Evolutionary conservation across 352 stramenopile species (phyloP).

Genomic region (Pythium rishiriense): DNA sequence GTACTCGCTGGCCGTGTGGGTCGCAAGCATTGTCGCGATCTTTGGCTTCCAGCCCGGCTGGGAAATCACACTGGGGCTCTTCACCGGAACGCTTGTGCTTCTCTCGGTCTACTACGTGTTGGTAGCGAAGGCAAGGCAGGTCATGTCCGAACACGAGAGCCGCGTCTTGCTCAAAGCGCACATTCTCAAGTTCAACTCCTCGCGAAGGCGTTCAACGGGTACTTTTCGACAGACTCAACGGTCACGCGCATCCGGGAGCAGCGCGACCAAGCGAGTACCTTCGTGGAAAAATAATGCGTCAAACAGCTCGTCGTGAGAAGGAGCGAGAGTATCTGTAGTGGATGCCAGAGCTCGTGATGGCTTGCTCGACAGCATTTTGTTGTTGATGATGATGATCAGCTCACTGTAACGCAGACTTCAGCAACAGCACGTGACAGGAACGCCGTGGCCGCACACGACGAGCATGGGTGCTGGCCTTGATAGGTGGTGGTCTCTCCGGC

Average conservation of each 20-base stretch:
- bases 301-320: neutral
- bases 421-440: conserved; percentile 25
- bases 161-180: conserved; percentile 19
- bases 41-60: conserved; percentile 22
- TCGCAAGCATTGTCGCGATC: conserved; percentile 22
- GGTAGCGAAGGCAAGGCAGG: conserved; percentile 16
- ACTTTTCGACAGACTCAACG: neutral
- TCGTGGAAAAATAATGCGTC: neutral
- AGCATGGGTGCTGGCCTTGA: conserved; percentile 47
- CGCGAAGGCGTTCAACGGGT: neutral
- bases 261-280: neutral
- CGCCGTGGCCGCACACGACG: conserved; percentile 37
- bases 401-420: conserved; percentile 20
- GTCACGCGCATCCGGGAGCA: neutral
- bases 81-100: neutral
- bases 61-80: conserved; percentile 11
- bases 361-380: too few relatives aligned
- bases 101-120: conserved; percentile 20
- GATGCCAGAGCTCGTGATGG: too few relatives aligned
- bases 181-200: conserved; percentile 19
- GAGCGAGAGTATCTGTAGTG: too few relatives aligned
- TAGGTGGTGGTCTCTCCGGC: conserved; percentile 42
- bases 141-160: conserved; percentile 26
- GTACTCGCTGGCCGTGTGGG: conserved; percentile 30
- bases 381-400: too few relatives aligned